A percentile compares a stretch with the other conserved stretches of the same genome.
Evolutionary conservation across 257 asterid genomes (phyloP).

Genomic region (Solanum pinnatisectum): DNA sequence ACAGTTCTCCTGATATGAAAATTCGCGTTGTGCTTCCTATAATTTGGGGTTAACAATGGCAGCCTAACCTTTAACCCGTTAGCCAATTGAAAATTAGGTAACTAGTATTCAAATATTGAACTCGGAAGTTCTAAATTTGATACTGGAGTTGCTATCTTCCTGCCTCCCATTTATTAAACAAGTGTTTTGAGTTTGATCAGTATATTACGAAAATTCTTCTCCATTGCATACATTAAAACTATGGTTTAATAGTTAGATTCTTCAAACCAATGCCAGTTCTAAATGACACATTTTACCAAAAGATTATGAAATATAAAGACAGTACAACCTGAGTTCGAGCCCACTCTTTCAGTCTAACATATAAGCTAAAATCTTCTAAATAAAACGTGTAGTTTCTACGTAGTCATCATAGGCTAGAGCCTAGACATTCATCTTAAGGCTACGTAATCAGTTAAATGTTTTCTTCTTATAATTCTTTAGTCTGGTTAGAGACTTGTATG

Average conservation of each 20-base stretch:
- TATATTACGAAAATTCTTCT: not conserved
- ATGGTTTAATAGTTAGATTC: not conserved
- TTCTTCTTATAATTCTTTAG: not conserved
- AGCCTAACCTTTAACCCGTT: not conserved
- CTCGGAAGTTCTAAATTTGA: not conserved
- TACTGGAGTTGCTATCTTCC: not conserved
- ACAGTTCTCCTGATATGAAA: not conserved
- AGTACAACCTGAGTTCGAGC: not conserved
- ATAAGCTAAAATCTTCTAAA: not conserved
- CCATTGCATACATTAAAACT: not conserved
- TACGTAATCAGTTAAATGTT: not conserved
- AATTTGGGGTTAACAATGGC: not conserved
- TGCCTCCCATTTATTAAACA: not conserved
- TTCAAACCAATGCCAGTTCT: not conserved
- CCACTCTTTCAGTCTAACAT: not conserved
- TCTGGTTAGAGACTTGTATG: not conserved
- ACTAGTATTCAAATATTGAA: not conserved
- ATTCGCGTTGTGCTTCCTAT: not conserved
- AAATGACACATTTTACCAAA: not conserved
- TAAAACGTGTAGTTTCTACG: not conserved
- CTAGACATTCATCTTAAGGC: not conserved
- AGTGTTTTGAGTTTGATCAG: not conserved
- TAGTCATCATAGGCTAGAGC: not conserved
- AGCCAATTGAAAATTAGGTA: not conserved
- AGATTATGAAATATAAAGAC: not conserved